These are phyloP conservation scores for Filobasidium wieringae DNA, from an alignment of 768 basidiomycete genomes.

Conservation along the genomic window DNA sequence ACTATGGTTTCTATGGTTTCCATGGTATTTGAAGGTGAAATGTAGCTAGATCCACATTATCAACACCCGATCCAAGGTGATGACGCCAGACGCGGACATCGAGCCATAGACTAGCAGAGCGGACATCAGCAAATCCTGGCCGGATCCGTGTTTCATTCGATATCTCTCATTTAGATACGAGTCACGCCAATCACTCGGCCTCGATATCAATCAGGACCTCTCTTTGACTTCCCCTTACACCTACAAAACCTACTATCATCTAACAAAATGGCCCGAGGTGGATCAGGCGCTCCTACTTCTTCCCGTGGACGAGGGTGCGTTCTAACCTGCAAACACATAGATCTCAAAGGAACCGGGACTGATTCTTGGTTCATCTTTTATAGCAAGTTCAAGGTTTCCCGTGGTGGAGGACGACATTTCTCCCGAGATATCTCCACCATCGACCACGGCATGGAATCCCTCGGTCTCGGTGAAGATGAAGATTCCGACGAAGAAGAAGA, in stretches of 20 bases:
- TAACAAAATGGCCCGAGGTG: slow-evolving; percentile 28
- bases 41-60: too few relatives aligned
- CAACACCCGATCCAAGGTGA: too few relatives aligned
- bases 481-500: slow-evolving; percentile 19
- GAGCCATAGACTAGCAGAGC: too few relatives aligned
- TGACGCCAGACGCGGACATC: too few relatives aligned
- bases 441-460: slow-evolving; percentile 40
- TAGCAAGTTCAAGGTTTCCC: slow-evolving; percentile 73
- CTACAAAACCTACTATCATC: neutral
- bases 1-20: neutral
- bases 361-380: neutral
- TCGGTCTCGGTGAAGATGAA: slow-evolving; percentile 42
- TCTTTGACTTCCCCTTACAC: too few relatives aligned
- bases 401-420: slow-evolving; percentile 78
- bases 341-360: neutral
- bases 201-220: too few relatives aligned
- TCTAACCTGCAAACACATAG: neutral
- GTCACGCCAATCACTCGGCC: too few relatives aligned
- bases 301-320: slow-evolving; percentile 34
- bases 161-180: too few relatives aligned
- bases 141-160: too few relatives aligned
- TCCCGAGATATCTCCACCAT: slow-evolving; percentile 44
- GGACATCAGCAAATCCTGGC: too few relatives aligned
- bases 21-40: neutral
- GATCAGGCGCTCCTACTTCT: slow-evolving; percentile 22